phyloP scores from a whole-genome alignment of 169 alveolate species.

The Pseudocohnilembus persalinus region DNA sequence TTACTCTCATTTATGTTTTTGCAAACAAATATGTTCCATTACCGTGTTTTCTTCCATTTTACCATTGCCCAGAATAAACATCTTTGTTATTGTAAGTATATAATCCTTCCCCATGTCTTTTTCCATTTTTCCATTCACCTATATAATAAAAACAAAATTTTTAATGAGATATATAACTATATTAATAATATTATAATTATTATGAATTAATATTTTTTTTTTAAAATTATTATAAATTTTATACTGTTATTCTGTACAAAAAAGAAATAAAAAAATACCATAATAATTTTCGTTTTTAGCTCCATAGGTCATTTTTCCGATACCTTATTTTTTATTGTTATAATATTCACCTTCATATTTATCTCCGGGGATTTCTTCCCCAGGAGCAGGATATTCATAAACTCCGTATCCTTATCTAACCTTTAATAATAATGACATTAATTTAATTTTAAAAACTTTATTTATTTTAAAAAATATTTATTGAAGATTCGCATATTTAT shows the following conservation, averaged over 20 bases:
- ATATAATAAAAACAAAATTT: too few relatives aligned
- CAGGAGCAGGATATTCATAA: slow-evolving; percentile 52
- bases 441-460: neutral
- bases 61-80: slow-evolving; percentile 91
- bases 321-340: slow-evolving; percentile 74
- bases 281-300: slow-evolving; percentile 74
- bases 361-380: slow-evolving; percentile 53
- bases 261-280: slow-evolving; percentile 54
- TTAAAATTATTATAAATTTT: too few relatives aligned
- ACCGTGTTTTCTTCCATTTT: slow-evolving; percentile 89
- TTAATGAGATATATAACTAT: too few relatives aligned
- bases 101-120: slow-evolving; percentile 90
- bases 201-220: too few relatives aligned
- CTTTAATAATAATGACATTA: neutral
- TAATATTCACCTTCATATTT: slow-evolving; percentile 74
- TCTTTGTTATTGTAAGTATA: slow-evolving; percentile 89
- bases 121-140: slow-evolving; percentile 75
- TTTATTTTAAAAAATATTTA: neutral
- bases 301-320: slow-evolving; percentile 72
- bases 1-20: slow-evolving; percentile 83
- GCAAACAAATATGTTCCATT: slow-evolving; percentile 87
- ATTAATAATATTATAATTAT: too few relatives aligned
- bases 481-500: neutral
- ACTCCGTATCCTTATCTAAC: slow-evolving; percentile 67
- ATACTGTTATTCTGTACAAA: too few relatives aligned